Conservation (phyloP, 768 basidiomycete species). For the Auriscalpium vulgare region DNA sequence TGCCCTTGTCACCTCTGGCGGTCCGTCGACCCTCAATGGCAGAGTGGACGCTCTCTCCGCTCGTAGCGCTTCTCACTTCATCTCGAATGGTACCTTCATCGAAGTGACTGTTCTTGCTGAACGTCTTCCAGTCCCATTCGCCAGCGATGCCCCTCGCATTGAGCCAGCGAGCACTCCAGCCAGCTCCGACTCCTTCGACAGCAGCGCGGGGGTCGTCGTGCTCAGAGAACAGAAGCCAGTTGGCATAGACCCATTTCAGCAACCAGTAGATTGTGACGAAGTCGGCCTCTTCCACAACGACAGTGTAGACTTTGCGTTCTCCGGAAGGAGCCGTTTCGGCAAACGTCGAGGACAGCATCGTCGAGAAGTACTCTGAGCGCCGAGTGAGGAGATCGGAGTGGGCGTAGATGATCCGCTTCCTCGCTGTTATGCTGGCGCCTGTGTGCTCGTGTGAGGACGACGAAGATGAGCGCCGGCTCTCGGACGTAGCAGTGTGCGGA, state of each 20-base stretch:
- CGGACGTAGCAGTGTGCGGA: slow-evolving; percentile 23
- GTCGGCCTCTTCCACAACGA: slow-evolving; percentile 73
- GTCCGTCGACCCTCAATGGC: slow-evolving; percentile 10
- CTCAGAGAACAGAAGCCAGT: slow-evolving; percentile 65
- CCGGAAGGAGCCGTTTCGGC: slow-evolving; percentile 43
- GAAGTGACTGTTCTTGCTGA: slow-evolving; percentile 34
- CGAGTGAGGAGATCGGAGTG: slow-evolving; percentile 69
- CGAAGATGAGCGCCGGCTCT: slow-evolving; percentile 31
- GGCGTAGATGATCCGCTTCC: slow-evolving; percentile 70
- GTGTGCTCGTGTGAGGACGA: slow-evolving; percentile 35
- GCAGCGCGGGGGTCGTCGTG: slow-evolving; percentile 61
- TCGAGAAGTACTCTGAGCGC: slow-evolving; percentile 74
- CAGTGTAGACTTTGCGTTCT: slow-evolving; percentile 51
- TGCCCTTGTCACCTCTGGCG: slow-evolving; percentile 7
- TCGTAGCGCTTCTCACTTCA: slow-evolving; percentile 40
- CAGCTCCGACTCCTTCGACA: slow-evolving; percentile 59
- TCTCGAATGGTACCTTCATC: slow-evolving; percentile 20
- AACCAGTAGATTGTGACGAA: slow-evolving; percentile 77
- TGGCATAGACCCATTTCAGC: slow-evolving; percentile 67
- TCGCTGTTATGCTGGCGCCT: slow-evolving; percentile 40
- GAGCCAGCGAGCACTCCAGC: slow-evolving; percentile 57
- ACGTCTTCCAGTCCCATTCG: slow-evolving; percentile 70
- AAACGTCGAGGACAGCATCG: slow-evolving; percentile 66
- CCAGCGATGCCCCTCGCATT: slow-evolving; percentile 30
- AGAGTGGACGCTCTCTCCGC: slow-evolving; percentile 38